These are phyloP conservation scores for Whalleya microplaca DNA, from an alignment of 2,329 filamentous ascomycete species.

Conservation along the genomic window DNA sequence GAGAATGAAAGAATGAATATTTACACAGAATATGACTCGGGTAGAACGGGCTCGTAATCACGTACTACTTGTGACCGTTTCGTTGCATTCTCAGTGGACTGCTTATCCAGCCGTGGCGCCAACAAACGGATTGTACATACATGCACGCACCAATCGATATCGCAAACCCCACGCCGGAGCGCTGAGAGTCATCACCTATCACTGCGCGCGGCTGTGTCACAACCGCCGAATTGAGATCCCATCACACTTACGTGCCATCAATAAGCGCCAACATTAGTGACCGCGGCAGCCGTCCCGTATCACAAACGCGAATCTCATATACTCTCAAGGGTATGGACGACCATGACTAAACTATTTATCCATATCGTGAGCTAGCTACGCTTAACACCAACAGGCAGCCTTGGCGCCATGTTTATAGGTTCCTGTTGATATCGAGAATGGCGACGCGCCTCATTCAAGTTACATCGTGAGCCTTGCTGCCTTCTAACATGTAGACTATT, in stretches of 20 bases:
- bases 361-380: too few relatives aligned
- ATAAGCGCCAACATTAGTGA: slow-evolving; percentile 12
- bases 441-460: neutral
- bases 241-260: slow-evolving; percentile 21
- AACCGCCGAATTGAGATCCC: slow-evolving; percentile 11
- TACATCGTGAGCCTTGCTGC: neutral
- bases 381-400: too few relatives aligned
- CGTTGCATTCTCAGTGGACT: slow-evolving; percentile 23
- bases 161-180: slow-evolving; percentile 23
- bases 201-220: slow-evolving; percentile 17
- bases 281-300: neutral
- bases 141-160: slow-evolving; percentile 23
- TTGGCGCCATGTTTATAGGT: neutral
- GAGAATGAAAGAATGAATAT: neutral
- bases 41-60: neutral
- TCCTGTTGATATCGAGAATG: neutral
- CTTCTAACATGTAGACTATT: neutral
- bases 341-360: too few relatives aligned
- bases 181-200: slow-evolving; percentile 19
- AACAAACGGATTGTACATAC: slow-evolving; percentile 21
- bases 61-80: slow-evolving; percentile 18
- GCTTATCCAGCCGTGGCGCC: slow-evolving; percentile 25
- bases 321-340: too few relatives aligned
- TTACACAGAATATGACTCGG: neutral
- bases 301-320: neutral